phyloP scores from a whole-genome alignment of 2,329 filamentous ascomycete genomes.

The Cordyceps cicadae region DNA sequence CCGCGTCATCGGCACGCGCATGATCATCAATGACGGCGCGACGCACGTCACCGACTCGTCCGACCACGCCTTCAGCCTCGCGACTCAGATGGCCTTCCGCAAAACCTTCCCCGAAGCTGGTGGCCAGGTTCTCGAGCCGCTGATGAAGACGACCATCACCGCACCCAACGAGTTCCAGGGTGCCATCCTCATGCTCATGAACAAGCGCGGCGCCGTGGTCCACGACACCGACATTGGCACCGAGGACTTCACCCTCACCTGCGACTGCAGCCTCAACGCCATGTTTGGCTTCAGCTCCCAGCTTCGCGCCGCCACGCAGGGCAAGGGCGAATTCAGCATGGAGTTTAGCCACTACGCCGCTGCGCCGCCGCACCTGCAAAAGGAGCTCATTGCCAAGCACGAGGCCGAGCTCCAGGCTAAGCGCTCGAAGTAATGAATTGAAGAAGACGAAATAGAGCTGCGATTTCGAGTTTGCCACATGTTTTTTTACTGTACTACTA shows the following conservation, averaged over 20 bases:
- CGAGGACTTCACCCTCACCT: conserved; percentile 88
- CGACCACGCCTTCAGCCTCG: conserved; percentile 90
- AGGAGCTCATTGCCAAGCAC: conserved; percentile 51
- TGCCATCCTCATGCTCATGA: conserved; percentile 86
- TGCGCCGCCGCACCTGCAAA: conserved; percentile 79
- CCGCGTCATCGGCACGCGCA: conserved; percentile 77
- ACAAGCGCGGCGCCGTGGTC: conserved; percentile 93
- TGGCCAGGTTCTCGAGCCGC: conserved; percentile 80
- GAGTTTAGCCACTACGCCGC: conserved; percentile 95
- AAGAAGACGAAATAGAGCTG: not conserved
- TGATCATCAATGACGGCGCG: conserved; percentile 93
- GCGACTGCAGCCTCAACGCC: conserved; percentile 86
- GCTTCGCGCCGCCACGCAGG: conserved; percentile 86
- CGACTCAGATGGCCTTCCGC: conserved; percentile 92
- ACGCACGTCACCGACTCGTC: conserved; percentile 98
- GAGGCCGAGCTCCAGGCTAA: conserved; percentile 51
- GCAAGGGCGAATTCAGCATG: conserved; percentile 98
- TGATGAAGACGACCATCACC: conserved; percentile 98
- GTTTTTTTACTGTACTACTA: not conserved
- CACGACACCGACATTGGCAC: conserved; percentile 89
- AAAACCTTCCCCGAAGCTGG: conserved; percentile 79
- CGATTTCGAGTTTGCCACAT: not conserved
- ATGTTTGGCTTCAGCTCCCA: conserved; percentile 98
- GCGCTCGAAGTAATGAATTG: conserved; percentile 38
- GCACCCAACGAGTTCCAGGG: conserved; percentile 97